These are phyloP conservation scores for Waitea zeae DNA, from an alignment of 1,284 basidiomycete species.

Conservation along the genomic window DNA sequence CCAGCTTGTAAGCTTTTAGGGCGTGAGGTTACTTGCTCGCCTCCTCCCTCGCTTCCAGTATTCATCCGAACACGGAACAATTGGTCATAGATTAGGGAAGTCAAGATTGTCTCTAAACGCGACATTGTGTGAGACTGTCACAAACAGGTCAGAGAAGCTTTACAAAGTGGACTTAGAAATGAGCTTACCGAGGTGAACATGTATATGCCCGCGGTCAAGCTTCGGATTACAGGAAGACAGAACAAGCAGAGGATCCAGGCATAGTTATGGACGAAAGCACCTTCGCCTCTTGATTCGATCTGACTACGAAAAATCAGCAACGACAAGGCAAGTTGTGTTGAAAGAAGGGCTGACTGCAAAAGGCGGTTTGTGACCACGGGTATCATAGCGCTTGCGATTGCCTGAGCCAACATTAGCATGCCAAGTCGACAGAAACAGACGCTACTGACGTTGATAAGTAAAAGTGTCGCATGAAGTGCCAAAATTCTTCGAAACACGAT, in stretches of 20 bases:
- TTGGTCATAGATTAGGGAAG: not conserved
- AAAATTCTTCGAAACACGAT: not conserved
- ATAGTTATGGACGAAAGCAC: not conserved
- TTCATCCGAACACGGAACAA: not conserved
- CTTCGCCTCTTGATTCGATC: not conserved
- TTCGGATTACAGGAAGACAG: not conserved
- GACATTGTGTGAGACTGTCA: not conserved
- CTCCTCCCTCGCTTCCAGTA: not conserved
- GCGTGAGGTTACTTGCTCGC: not conserved
- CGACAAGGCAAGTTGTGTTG: not conserved
- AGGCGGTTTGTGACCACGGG: not conserved
- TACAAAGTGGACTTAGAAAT: not conserved
- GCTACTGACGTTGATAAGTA: not conserved
- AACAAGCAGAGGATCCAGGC: not conserved
- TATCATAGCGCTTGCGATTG: not conserved
- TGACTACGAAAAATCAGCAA: not conserved
- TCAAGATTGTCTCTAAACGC: not conserved
- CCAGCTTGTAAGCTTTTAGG: not conserved
- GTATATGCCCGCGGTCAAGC: not conserved
- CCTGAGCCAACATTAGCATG: not conserved
- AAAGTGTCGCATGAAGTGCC: not conserved
- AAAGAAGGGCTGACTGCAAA: not conserved
- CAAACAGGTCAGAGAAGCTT: not conserved
- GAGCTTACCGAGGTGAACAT: not conserved
- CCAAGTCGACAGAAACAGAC: not conserved